Conservation (phyloP, 164 flowering plant genomes). For the Houttuynia cordata region DNA sequence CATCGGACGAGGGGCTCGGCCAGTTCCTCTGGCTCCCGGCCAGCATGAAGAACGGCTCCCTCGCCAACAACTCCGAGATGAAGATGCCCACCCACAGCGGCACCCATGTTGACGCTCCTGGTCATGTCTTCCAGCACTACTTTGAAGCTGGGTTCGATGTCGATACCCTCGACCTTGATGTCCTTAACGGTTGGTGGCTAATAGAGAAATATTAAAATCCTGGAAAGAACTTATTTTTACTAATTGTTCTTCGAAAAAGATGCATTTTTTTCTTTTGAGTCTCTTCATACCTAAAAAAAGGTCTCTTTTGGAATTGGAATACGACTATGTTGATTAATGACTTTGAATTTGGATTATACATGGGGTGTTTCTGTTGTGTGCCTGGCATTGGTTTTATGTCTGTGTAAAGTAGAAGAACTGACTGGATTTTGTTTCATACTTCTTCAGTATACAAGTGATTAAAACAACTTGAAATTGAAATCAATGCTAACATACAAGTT, state of each 20-base stretch:
- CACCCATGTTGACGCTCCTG: slow-evolving; percentile 93
- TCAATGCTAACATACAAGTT: too few species aligned
- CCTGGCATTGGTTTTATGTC: too few species aligned
- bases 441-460: too few species aligned
- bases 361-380: too few species aligned
- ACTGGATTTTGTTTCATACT: too few species aligned
- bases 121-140: slow-evolving; percentile 67
- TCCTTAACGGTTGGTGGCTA: slow-evolving; percentile 47
- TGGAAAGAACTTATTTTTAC: not conserved
- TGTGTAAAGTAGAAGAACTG: too few species aligned
- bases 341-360: too few species aligned
- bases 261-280: too few species aligned
- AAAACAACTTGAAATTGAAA: too few species aligned
- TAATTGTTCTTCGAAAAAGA: not conserved
- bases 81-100: slow-evolving; percentile 71
- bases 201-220: not conserved
- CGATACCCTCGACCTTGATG: slow-evolving; percentile 70
- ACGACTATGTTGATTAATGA: too few species aligned
- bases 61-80: slow-evolving; percentile 61
- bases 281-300: too few species aligned
- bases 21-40: slow-evolving; percentile 47
- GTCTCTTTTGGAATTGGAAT: too few species aligned
- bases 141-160: slow-evolving; percentile 87
- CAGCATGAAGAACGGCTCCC: slow-evolving; percentile 81
- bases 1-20: slow-evolving; percentile 45